These are phyloP conservation scores for Conticribra guillardii DNA, from an alignment of 108 stramenopile species.

Conservation along the genomic window DNA sequence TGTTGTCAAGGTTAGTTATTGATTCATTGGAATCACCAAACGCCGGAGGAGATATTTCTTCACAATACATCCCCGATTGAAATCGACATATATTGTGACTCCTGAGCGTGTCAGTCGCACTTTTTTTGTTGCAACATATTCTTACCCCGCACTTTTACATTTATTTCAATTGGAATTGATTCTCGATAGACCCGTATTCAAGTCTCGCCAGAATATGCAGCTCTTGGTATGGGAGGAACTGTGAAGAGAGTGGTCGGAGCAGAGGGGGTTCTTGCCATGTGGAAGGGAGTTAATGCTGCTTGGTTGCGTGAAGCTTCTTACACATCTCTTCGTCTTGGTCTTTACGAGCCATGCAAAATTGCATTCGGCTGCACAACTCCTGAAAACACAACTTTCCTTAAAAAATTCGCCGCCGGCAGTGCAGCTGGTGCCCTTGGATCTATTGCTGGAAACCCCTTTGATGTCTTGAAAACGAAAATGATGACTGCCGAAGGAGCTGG, in stretches of 20 bases:
- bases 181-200: constrained; percentile 87
- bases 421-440: constrained; percentile 89
- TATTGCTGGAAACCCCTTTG: constrained; percentile 92
- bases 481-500: constrained; percentile 78
- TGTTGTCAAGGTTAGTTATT: constrained; percentile 82
- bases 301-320: constrained; percentile 94
- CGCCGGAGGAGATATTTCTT: too few relatives aligned
- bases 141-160: too few relatives aligned
- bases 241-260: constrained; percentile 66
- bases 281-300: constrained; percentile 92
- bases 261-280: constrained; percentile 84
- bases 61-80: neutral
- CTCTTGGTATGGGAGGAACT: constrained; percentile 80
- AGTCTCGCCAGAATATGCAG: constrained; percentile 77
- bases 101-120: neutral
- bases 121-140: neutral
- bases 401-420: constrained; percentile 86
- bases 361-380: constrained; percentile 75
- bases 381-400: constrained; percentile 75
- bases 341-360: constrained; percentile 92
- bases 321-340: constrained; percentile 91
- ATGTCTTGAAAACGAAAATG: constrained; percentile 91
- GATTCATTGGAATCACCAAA: neutral
- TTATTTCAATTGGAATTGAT: too few relatives aligned
- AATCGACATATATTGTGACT: neutral